Percentiles rank a stretch among this genome's conserved stretches.
These are phyloP conservation scores for Paecilomyces variotii DNA, from an alignment of 2,329 filamentous ascomycete genomes.

Conservation along the genomic window DNA sequence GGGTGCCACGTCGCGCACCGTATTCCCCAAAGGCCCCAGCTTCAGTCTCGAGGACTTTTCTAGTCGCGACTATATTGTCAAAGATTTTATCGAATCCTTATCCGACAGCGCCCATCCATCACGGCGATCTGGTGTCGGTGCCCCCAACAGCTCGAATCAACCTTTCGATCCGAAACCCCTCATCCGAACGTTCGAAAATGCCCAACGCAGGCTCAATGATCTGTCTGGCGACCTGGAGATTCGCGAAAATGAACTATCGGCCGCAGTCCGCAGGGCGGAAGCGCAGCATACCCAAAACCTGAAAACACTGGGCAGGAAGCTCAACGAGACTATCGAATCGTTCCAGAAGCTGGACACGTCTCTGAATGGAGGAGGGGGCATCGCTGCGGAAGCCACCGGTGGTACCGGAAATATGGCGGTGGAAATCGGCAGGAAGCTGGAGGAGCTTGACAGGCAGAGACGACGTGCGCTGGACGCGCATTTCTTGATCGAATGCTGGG, in stretches of 20 bases:
- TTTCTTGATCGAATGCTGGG: conserved; percentile 94
- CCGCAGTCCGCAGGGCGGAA: conserved; percentile 84
- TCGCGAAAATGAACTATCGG: conserved; percentile 82
- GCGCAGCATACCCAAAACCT: conserved; percentile 86
- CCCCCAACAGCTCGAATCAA: conserved; percentile 29
- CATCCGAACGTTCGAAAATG: conserved; percentile 85
- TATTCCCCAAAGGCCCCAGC: conserved; percentile 70
- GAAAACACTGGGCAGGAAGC: conserved; percentile 75
- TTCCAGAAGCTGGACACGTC: conserved; percentile 86
- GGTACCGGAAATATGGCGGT: conserved; percentile 81
- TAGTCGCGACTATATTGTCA: conserved; percentile 89
- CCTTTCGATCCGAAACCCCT: conserved; percentile 92
- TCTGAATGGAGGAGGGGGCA: conserved; percentile 53
- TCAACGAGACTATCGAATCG: conserved; percentile 83
- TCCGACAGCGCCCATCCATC: conserved; percentile 73
- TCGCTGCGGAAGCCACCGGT: conserved; percentile 19
- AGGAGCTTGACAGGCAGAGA: conserved; percentile 88
- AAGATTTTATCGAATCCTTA: conserved; percentile 91
- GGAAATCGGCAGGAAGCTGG: conserved; percentile 85
- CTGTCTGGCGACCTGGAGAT: conserved; percentile 72
- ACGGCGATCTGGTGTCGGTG: conserved; percentile 62
- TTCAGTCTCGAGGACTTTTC: conserved; percentile 87
- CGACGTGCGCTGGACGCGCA: conserved; percentile 85
- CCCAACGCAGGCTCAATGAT: conserved; percentile 44
- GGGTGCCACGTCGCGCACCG: conserved; percentile 48